Conservation (phyloP, 2,329 filamentous ascomycete species). For the Scytalidium lignicola region DNA sequence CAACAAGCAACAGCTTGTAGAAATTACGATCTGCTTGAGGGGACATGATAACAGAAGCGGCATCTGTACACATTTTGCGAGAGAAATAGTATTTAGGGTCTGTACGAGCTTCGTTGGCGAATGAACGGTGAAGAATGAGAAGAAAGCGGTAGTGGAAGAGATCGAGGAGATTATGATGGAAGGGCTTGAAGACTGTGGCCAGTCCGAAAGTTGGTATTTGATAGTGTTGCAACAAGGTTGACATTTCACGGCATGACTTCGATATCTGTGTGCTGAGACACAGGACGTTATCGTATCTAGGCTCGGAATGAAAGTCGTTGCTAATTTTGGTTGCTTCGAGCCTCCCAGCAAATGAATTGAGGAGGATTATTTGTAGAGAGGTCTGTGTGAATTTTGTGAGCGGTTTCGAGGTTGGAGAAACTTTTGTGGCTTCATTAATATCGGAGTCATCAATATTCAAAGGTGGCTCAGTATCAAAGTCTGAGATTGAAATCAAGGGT, state of each 20-base stretch:
- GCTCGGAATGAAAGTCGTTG: constrained; percentile 39
- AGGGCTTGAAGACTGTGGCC: constrained; percentile 12
- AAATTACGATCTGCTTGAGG: constrained; percentile 26
- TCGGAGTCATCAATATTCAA: constrained; percentile 48
- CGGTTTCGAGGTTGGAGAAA: constrained; percentile 16
- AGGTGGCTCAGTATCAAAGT: constrained; percentile 47
- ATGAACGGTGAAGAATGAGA: constrained; percentile 48
- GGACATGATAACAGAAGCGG: constrained; percentile 25
- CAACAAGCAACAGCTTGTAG: constrained; percentile 30
- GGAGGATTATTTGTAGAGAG: constrained; percentile 43
- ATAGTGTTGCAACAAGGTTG: background rate
- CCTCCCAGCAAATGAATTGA: constrained; percentile 38
- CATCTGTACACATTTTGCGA: constrained; percentile 41
- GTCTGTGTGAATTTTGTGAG: constrained; percentile 38
- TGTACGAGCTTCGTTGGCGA: constrained; percentile 34
- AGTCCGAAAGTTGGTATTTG: background rate
- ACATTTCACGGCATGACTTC: constrained; percentile 5
- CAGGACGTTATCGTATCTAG: constrained; percentile 43
- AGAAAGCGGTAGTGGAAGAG: constrained; percentile 49
- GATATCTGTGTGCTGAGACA: constrained; percentile 38
- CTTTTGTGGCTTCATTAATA: constrained; percentile 33
- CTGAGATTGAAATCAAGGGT: constrained; percentile 39
- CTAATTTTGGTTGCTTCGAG: constrained; percentile 39
- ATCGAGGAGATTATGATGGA: constrained; percentile 45
- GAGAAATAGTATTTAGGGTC: constrained; percentile 47